Conservation (phyloP, 306 rosid genomes). For the Castanea sativa region DNA sequence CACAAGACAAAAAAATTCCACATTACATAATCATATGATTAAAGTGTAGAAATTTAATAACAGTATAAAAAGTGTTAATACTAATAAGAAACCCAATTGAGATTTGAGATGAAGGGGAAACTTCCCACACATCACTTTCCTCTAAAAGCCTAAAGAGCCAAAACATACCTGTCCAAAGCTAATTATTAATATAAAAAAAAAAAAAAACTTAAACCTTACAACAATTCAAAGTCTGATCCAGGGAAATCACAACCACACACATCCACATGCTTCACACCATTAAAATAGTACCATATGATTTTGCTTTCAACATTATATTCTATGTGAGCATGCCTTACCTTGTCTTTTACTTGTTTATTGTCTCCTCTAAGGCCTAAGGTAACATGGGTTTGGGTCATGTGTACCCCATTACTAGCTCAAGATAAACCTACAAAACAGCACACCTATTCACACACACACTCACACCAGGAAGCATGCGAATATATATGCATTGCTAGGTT, state of each 20-base stretch:
- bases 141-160: slow-evolving; percentile 19
- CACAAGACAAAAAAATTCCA: background rate
- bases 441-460: too few species aligned
- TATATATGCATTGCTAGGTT: too few species aligned
- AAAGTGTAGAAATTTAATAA: background rate
- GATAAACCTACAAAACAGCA: background rate
- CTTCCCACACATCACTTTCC: slow-evolving; percentile 35
- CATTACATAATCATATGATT: slow-evolving; percentile 1
- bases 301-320: background rate
- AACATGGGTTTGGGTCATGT: background rate
- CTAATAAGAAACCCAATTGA: background rate
- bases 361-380: background rate
- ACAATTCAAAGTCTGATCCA: slow-evolving; percentile 24
- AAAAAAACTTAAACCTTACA: slow-evolving; percentile 11
- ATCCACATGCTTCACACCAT: slow-evolving; percentile 21
- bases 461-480: too few species aligned
- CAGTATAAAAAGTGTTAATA: background rate
- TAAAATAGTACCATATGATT: background rate
- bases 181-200: background rate
- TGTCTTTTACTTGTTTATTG: slow-evolving; percentile 25
- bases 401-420: background rate
- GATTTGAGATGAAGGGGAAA: slow-evolving; percentile 21
- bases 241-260: slow-evolving; percentile 31
- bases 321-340: slow-evolving; percentile 27
- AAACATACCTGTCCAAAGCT: background rate